Base-by-base conservation (phyloP, 345 rosid genomes). In the Eucalyptus victrix region DNA sequence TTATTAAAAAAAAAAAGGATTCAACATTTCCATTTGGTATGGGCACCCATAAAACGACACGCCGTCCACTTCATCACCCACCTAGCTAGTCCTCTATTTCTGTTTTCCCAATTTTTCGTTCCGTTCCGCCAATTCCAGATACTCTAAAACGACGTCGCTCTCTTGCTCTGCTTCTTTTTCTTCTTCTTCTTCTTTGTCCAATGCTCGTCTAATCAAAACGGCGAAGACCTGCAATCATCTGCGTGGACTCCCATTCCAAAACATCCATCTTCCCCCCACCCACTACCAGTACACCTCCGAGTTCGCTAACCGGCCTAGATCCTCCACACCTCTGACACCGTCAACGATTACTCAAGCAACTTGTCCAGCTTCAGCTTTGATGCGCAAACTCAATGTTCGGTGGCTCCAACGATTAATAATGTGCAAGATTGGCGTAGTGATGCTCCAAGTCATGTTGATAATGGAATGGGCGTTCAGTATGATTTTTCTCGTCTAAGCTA, bases 221-320 rank as follows among this genome's bases (percentile, higher is more conserved):
- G 49, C 88, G 10, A 96, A 94, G 28, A 96, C 99, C 72, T 97
- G 91, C 94, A 96, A 6, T 95, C 80, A 51, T 94, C 89, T 95
- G 96, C 18, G 92, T 95, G 34, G 96, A 96, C 81, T 91, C 94
- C 40, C 87, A 91, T 86, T 93, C 96, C 26, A 97, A 95, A 90
- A 98, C 98, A 3, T 94, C 98, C 88, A 67, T 96, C 56, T 97
- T 96, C 94, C 95, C n/a, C 96, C n/a, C 17, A 91, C 98, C 3
- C 56, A 18, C 24, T 53, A 19, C 56, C 24, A 1, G 56, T 53
- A 53, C 56, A 19, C 56, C 56, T 53, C 56, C 23, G 23, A 18
- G 4, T 53, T 53, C 23, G 2, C 56, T 53, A 53, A 53, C 9
- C 9, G 4, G 56, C 56, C 56, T 0, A 3, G 9, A 53, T 53